A percentile compares a stretch with the other conserved stretches of the same genome.
phyloP scores from a whole-genome alignment of 257 asterid species.

The Perilla frutescens region DNA sequence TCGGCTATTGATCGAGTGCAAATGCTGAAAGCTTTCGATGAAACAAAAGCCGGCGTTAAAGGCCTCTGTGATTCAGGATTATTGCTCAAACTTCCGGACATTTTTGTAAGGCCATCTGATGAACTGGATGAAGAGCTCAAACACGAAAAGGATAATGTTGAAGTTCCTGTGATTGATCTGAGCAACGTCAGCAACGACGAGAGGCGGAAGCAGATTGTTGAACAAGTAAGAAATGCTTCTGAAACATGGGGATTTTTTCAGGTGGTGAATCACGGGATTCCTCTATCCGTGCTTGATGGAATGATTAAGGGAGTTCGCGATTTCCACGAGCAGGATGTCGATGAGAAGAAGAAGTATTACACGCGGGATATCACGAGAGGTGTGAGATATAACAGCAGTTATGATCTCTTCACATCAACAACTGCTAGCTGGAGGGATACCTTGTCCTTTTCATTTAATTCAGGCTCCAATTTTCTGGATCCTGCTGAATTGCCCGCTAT shows the following conservation, averaged over 20 bases:
- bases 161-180: constrained; percentile 51
- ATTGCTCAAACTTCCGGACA: constrained; percentile 40
- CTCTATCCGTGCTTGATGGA: constrained; percentile 38
- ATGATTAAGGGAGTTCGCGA: constrained; percentile 36
- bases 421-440: constrained; percentile 74
- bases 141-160: neutral
- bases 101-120: constrained; percentile 49
- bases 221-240: constrained; percentile 43
- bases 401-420: constrained; percentile 44
- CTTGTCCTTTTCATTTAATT: constrained; percentile 30
- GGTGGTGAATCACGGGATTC: constrained; percentile 54
- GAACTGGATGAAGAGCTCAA: constrained; percentile 25
- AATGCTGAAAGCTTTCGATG: constrained; percentile 58
- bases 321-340: constrained; percentile 47
- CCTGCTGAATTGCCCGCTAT: constrained; percentile 48
- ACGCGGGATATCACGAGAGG: constrained; percentile 39
- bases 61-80: constrained; percentile 54
- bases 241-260: constrained; percentile 61
- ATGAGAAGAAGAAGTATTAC: constrained; percentile 55
- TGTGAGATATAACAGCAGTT: constrained; percentile 47
- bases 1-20: constrained; percentile 23
- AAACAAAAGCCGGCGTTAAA: constrained; percentile 63
- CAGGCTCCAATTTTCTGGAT: neutral
- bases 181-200: constrained; percentile 25
- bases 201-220: constrained; percentile 30